Evolutionary conservation across 148 eudicot species (phyloP), one percentile per base, ranked within the genome.

Genomic region (Rhododendron simsii): DNA sequence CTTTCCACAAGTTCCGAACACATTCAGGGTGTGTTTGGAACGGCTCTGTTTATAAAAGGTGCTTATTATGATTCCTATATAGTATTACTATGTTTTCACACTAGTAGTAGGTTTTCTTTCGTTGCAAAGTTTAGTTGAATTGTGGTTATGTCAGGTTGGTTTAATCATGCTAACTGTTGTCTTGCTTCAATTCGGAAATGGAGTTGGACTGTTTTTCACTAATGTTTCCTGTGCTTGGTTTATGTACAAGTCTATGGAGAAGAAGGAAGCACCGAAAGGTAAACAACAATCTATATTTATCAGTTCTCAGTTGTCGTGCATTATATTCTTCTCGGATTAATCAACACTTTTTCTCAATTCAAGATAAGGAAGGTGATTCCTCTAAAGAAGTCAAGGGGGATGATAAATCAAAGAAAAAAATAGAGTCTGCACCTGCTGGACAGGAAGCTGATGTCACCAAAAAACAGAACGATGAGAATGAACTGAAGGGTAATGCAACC

Each of bases 261-360:
- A 91, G 92, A 91, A 90, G 67, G 95, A 89, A 53, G 88, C 80
- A 69, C 57, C 4, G 45, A 93, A 92, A 95, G 98, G 99, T 96
- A 90, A 88, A 57, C 16, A 71, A 47, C 67, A 37, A 26, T 81
- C 80, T 48, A 33, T 11, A 65, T 57, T 48, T 78, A 18, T 78
- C 39, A 21, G 76, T 71, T 71, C 76, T 71, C 76, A 11, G 5
- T 2, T 39, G 13, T 80, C 63, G 44, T 61, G 15, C 18, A 48
- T 77, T 82, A 15, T 26, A n/a, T 59, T 21, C 28, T 71, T 11
- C 23, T 83, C 26, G 20, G 37, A 61, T 23, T 65, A 53, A 18
- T 51, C 86, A 48, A 5, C 48, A 35, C 59, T 13, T 47, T 61
- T 26, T 13, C n/a, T 65, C 61, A 81, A 44, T 80, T 83, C 75